Percentiles rank a stretch among this genome's conserved stretches.
These are phyloP conservation scores for Tricholomella constricta DNA, from an alignment of 768 basidiomycete genomes.

Conservation along the genomic window DNA sequence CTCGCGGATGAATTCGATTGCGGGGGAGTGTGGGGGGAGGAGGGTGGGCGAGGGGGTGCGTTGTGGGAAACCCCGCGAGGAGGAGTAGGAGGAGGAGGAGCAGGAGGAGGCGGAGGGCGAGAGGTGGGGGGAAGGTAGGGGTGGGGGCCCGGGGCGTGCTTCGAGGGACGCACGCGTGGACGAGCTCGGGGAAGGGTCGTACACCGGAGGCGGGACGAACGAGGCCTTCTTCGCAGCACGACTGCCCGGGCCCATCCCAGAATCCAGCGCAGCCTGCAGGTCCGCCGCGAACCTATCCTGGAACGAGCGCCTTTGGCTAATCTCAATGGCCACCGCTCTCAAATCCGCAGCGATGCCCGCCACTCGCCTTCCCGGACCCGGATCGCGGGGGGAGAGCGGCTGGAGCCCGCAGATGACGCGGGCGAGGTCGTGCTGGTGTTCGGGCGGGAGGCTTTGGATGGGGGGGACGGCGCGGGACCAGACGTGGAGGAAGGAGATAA, in stretches of 20 bases:
- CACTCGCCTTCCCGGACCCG: conserved; percentile 42
- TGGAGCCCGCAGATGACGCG: conserved; percentile 72
- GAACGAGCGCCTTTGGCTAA: conserved; percentile 81
- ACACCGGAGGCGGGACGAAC: conserved; percentile 73
- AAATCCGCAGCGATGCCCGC: conserved; percentile 75
- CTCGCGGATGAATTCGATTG: conserved; percentile 81
- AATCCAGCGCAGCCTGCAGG: conserved; percentile 78
- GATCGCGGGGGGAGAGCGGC: conserved; percentile 44
- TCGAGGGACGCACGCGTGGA: conserved; percentile 20
- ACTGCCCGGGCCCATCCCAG: conserved; percentile 40
- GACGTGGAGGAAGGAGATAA: conserved; percentile 67
- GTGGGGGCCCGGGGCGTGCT: conserved; percentile 9
- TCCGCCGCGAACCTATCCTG: conserved; percentile 77
- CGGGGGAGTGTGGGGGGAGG: conserved; percentile 53
- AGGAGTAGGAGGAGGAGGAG: conserved; percentile 25
- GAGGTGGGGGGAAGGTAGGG: conserved; percentile 19
- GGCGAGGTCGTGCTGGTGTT: conserved; percentile 80
- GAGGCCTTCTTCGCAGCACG: conserved; percentile 49
- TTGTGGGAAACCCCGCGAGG: conserved; percentile 24
- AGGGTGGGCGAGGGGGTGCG: conserved; percentile 41
- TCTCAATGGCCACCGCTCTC: conserved; percentile 85
- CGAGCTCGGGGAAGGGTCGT: conserved; percentile 40
- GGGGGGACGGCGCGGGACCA: conserved; percentile 68
- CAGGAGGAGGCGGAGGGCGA: conserved; percentile 28
- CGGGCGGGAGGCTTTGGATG: conserved; percentile 64